These are phyloP conservation scores for Capsella rubella DNA, from an alignment of 441 rosid species.

Conservation along the genomic window DNA sequence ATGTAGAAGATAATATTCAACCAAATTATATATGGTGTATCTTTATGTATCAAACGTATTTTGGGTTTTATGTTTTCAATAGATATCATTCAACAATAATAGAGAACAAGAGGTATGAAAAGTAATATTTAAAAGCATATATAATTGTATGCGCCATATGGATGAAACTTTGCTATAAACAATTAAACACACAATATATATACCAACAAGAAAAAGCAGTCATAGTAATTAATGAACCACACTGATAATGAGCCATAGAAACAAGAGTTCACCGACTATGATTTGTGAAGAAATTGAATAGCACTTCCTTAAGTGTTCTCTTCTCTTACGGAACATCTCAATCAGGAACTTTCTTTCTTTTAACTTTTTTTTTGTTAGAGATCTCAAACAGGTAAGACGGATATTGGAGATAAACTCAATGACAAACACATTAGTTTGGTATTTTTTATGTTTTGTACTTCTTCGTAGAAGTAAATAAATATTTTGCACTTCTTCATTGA, in stretches of 20 bases:
- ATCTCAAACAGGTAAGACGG: background rate
- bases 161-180: constrained; percentile 34
- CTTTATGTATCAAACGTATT: background rate
- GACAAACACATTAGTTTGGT: background rate
- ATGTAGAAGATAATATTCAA: background rate
- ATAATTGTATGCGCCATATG: constrained; percentile 17
- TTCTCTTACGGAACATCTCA: constrained; percentile 29
- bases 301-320: constrained; percentile 4
- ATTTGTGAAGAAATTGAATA: background rate
- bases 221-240: constrained; percentile 6
- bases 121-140: background rate
- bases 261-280: constrained; percentile 1
- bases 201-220: constrained; percentile 24
- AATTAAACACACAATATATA: background rate
- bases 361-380: no score
- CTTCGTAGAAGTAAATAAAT: background rate
- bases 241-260: constrained; percentile 9
- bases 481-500: background rate
- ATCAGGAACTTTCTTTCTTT: background rate
- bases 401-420: background rate
- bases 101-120: constrained; percentile 3
- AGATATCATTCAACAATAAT: constrained; percentile 3
- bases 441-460: background rate
- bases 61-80: constrained; percentile 4
- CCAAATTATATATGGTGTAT: background rate